Evolutionary conservation across 2,329 filamentous ascomycete species (phyloP), one percentile per base, ranked within the genome.

Genomic region (Claviceps digitariae): DNA sequence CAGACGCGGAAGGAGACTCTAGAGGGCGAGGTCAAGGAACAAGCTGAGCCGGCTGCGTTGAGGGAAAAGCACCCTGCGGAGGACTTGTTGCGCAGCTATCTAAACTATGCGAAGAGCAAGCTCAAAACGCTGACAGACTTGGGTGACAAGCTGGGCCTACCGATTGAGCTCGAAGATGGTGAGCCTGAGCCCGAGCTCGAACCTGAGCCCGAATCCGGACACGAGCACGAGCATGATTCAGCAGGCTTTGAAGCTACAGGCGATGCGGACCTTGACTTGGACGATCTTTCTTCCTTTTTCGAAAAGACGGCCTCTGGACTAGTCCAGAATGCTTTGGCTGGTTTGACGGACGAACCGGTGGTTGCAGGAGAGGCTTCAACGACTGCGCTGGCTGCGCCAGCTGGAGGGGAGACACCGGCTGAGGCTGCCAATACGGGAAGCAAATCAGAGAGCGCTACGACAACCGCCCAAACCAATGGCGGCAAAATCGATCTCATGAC

Each of bases 281-380:
- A 71, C 47, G 69, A 72, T 36, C 59, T 72, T 5, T 70, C 68
- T 15, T 71, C 70, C 1, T 69, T 73, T 54, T 68, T 73, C 49
- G 69, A 73, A 52, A 70, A 68, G 58, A 69, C 68, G 1, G 67
- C 70, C 6, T 70, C 68, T 1, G 68, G 67, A 13, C 62, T 73
- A 2, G 69, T 72, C 12, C 66, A 72, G 43, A 64, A 70, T 54
- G 68, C 67, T 25, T 58, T 73, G 46, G 69, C 70, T 36, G 67
- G 66, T 23, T 58, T 70, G 49, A 61, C 63, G 5, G 65, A 69
- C 21, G 63, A 63, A n/a, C 3, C 31, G 31, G 31, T 53, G 3
- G 54, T 40, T 4, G 52, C 52, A n/a, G 50, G 54, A 23, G 52
- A 55, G 13, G 50, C 55, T 43, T 25, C 59, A 23, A 40, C 54